Base-by-base conservation (phyloP, 2,329 filamentous ascomycete species). In the Aspergillus phoenicis region DNA sequence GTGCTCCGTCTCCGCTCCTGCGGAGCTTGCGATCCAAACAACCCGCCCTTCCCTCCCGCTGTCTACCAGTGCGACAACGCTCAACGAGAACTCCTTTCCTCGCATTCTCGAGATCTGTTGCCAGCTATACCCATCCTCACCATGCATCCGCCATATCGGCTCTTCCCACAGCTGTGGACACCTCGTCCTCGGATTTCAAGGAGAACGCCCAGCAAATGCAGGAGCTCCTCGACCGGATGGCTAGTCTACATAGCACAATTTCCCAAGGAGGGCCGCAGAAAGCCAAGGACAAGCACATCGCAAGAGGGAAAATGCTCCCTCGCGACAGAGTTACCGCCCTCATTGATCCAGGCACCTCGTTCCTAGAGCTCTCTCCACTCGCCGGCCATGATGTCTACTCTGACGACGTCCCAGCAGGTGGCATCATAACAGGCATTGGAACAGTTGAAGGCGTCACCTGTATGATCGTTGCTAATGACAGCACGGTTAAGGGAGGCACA, bases 401-500 rank as follows among this genome's bases (percentile, higher is more conserved):
- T 59, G 93, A 94, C 60, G 91, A 97, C 15, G 90, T 97, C 1
- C 91, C 94, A 0, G 89, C 91, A 0, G 95, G 90, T 26, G 94
- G 93, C 6, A 95, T 99, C 67, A 92, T 99, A 61, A 96, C 95
- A 0, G 95, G 94, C 1, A 87, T 98, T 56, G 94, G 94, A 3
- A 89, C 90, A 2, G 91, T 99, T 26, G 90, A 95, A 74, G 94
- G 94, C 13, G 92, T 97, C 26, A 89, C 88, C 43, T 98, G 94
- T 76, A 89, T 97, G 80, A 91, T 98, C 69, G 91, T 97, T 53
- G 93, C 93, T 60, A 97, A 98, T 75, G 94, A 97, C 75, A 96
- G 91, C 80, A 97, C 94, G 17, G 94, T 98, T 72, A 99, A 98
- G 80, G 94, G 94, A 56, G 94, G 94, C 24, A 96, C 94, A 1